Percentiles rank a stretch among this genome's conserved stretches.
phyloP scores from a whole-genome alignment of 1,284 basidiomycete species.

The Cutaneotrichosporon sp. region DNA sequence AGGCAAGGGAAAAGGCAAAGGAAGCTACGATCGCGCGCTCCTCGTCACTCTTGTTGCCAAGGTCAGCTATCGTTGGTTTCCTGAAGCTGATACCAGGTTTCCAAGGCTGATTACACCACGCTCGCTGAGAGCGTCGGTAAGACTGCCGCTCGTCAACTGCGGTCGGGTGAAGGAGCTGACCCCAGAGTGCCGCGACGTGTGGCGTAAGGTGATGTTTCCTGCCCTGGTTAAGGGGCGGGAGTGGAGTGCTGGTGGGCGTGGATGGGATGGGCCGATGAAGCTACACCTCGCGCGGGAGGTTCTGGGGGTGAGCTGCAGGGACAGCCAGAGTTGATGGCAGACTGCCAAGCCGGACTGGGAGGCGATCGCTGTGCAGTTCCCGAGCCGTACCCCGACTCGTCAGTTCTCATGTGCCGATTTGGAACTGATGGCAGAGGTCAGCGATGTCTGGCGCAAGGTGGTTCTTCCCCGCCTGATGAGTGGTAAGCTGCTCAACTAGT shows the following conservation, averaged over 20 bases:
- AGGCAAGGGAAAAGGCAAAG: neutral
- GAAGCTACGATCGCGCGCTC: conserved; percentile 15
- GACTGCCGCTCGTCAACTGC: conserved; percentile 22
- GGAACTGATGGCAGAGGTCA: conserved; percentile 32
- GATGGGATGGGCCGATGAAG: conserved; percentile 27
- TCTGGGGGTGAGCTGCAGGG: conserved; percentile 23
- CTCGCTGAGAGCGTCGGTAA: conserved; percentile 20
- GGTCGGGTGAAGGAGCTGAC: neutral
- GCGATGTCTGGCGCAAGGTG: conserved; percentile 43
- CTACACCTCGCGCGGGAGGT: conserved; percentile 22
- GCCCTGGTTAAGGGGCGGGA: conserved; percentile 26
- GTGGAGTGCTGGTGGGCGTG: conserved; percentile 27
- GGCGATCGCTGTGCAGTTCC: conserved; percentile 19
- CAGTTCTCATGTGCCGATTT: conserved; percentile 16
- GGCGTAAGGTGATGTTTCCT: conserved; percentile 37
- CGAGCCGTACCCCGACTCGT: conserved; percentile 30
- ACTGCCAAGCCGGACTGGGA: conserved; percentile 30
- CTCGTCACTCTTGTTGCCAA: conserved; percentile 16
- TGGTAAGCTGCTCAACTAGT: conserved; percentile 23
- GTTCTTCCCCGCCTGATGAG: conserved; percentile 33
- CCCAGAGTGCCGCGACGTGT: conserved; percentile 39
- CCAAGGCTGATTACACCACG: conserved; percentile 9
- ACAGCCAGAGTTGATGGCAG: conserved; percentile 18
- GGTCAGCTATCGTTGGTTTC: conserved; percentile 1
- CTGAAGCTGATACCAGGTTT: conserved; percentile 12